Percentiles rank a stretch among this genome's conserved stretches.
phyloP scores from a whole-genome alignment of 176 grass and related monocot genomes.

The sorghum (Sorghum bicolor) region DNA sequence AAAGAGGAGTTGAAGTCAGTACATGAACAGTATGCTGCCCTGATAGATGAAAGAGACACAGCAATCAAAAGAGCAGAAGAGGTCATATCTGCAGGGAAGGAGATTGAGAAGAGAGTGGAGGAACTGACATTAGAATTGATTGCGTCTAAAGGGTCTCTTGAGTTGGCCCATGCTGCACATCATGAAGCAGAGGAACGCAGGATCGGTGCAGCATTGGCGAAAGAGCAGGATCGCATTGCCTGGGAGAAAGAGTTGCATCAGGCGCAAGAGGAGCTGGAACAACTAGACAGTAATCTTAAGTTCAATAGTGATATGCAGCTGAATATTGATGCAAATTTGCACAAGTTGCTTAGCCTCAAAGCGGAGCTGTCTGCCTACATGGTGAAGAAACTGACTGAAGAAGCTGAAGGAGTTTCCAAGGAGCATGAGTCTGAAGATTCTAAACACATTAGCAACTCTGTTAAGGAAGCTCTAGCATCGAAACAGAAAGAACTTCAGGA shows the following conservation, averaged over 20 bases:
- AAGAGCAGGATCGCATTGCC: slow-evolving; percentile 68
- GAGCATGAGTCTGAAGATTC: slow-evolving; percentile 44
- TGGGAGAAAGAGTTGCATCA: slow-evolving; percentile 74
- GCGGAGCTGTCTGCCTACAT: slow-evolving; percentile 61
- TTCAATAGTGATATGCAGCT: slow-evolving; percentile 58
- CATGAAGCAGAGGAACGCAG: slow-evolving; percentile 84
- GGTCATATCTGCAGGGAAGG: slow-evolving; percentile 44
- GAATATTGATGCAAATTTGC: slow-evolving; percentile 54
- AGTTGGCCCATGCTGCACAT: slow-evolving; percentile 81
- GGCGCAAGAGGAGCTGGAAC: slow-evolving; percentile 65
- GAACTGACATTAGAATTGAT: slow-evolving; percentile 75
- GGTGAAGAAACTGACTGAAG: slow-evolving; percentile 56
- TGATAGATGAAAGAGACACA: slow-evolving; percentile 64
- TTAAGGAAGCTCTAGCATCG: slow-evolving; percentile 52
- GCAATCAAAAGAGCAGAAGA: slow-evolving; percentile 61
- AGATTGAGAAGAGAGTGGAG: slow-evolving; percentile 71
- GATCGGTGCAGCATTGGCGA: slow-evolving; percentile 54
- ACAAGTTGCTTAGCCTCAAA: slow-evolving; percentile 57
- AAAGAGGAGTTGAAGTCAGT: slow-evolving; percentile 50
- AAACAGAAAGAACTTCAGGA: slow-evolving; percentile 69
- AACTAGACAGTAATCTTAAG: slow-evolving; percentile 49
- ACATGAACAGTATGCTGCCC: slow-evolving; percentile 48
- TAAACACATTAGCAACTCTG: slow-evolving; percentile 24
- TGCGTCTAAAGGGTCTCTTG: slow-evolving; percentile 69
- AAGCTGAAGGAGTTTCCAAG: slow-evolving; percentile 35